phyloP scores from a whole-genome alignment of 305 asterid genomes.

The Rubia tinctorum region DNA sequence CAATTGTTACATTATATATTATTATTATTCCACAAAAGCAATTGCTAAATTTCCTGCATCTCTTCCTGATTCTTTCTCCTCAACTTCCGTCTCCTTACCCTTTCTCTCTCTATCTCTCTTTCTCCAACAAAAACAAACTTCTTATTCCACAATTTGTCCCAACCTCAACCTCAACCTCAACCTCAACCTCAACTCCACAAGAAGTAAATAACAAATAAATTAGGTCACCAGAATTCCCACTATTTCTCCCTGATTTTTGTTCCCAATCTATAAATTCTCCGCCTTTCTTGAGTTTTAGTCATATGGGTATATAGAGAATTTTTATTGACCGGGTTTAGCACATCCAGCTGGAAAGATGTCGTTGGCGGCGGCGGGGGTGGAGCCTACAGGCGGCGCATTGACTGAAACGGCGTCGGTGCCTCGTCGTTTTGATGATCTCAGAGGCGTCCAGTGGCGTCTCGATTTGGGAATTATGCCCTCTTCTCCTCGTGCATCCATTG shows the following conservation, averaged over 20 bases:
- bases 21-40: background rate
- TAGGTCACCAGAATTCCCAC: slow-evolving; percentile 3
- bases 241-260: background rate
- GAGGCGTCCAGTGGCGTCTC: slow-evolving; percentile 90
- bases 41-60: background rate
- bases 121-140: slow-evolving; percentile 27
- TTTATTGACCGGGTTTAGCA: slow-evolving; percentile 25
- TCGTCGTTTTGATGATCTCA: slow-evolving; percentile 52
- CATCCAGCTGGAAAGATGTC: slow-evolving; percentile 19
- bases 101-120: background rate
- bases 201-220: background rate
- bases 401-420: slow-evolving; percentile 34
- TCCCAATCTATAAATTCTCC: background rate
- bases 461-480: slow-evolving; percentile 84
- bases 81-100: background rate
- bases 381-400: slow-evolving; percentile 28
- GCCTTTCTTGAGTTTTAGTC: slow-evolving; percentile 6
- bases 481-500: slow-evolving; percentile 56
- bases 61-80: slow-evolving; percentile 3
- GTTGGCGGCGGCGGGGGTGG: slow-evolving; percentile 27
- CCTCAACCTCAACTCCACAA: too few relatives aligned
- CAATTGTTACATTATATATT: background rate
- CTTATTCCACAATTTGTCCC: slow-evolving; percentile 23
- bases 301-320: background rate
- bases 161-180: slow-evolving; percentile 1